Base-by-base conservation (phyloP, 2,329 filamentous ascomycete genomes). In the Apiospora malaysiana region DNA sequence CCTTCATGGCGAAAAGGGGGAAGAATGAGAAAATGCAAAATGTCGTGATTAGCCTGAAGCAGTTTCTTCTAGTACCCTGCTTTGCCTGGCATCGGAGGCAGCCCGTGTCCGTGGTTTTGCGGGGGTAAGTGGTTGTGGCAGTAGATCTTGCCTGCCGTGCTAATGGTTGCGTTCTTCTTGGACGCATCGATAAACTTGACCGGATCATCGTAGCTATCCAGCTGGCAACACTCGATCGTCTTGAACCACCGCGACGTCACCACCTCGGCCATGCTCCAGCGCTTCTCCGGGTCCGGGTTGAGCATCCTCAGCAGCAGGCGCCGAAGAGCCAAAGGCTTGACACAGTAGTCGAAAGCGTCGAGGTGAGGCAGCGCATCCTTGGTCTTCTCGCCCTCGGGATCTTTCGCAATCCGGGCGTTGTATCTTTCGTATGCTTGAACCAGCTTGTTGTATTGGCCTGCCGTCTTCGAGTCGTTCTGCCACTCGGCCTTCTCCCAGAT, bases 291-390 rank as follows among this genome's bases (percentile, higher is more conserved):
- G 74, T 94, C 84, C 0, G 94, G 94, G 79, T 97, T 91, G 43
- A 97, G 86, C 94, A 97, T 97, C 78, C 89, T 90, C 68, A 96
- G 83, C 14, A 97, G 82, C 5, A 97, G 83, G 14, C 91, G 89
- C 71, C 92, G 90, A 70, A 95, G 85, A 3, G 90, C 88, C 0
- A 90, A 88, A 42, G 92, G 91, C 76, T 90, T 90, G 73, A 94
- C 83, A 49, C 82, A 85, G 21, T 84, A 82, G 79, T 96, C 93
- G 47, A 94, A 87, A 21, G 89, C 87, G 40, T 85, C 82, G 73
- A 91, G 88, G 72, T 87, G 86, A 21, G 93, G 93, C 75, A 93
- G 92, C 70, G 90, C 88, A 18, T 84, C 84, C 68, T 93, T 90
- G 23, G 85, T 81, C 42, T 45, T 45, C 42, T 45, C 42, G 56